Evolutionary conservation across 2,329 filamentous ascomycete species (phyloP).

Genomic region (Exophiala viscosa): DNA sequence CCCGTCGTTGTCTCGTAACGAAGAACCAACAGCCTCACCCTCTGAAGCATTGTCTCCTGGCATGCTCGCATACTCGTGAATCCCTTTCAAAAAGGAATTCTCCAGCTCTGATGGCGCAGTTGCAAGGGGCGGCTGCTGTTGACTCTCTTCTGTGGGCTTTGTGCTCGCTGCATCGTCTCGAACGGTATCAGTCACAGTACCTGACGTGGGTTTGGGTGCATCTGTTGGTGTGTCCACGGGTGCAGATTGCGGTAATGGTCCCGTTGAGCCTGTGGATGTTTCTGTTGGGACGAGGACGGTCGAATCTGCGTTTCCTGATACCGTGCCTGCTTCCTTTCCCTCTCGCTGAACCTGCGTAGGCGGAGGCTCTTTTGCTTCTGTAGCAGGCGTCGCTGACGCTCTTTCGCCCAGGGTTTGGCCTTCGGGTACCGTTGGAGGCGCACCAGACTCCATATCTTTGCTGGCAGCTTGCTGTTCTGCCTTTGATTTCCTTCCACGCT

Average conservation of each 20-base stretch:
- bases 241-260: too few species aligned
- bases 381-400: background rate
- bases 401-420: background rate
- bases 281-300: background rate
- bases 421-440: background rate
- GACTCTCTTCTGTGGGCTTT: background rate
- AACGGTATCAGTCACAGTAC: too few species aligned
- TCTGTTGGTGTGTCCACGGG: background rate
- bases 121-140: background rate
- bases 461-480: conserved; percentile 22
- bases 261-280: background rate
- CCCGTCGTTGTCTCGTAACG: background rate
- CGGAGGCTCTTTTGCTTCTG: background rate
- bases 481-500: conserved; percentile 28
- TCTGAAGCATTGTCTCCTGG: conserved; percentile 8
- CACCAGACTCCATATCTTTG: conserved; percentile 3
- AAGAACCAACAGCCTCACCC: conserved; percentile 1
- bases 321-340: background rate
- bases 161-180: too few species aligned
- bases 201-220: background rate
- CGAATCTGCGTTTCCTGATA: background rate
- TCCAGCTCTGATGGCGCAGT: conserved; percentile 4
- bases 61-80: conserved; percentile 40
- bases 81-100: conserved; percentile 39
- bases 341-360: background rate